phyloP scores from a whole-genome alignment of 1,139 yeast species.

The Candida gigantensis region DNA sequence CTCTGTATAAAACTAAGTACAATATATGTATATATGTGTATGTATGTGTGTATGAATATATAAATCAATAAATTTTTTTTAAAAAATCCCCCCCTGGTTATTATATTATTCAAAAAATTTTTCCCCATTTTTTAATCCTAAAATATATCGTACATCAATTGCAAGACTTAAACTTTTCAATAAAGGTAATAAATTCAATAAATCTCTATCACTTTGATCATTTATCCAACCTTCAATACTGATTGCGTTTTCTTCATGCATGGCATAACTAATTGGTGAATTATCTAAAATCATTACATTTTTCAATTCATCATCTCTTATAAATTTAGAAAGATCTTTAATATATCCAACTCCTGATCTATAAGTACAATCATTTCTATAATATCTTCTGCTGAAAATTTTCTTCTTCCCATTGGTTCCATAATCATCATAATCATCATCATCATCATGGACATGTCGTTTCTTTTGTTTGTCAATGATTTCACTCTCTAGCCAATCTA shows the following conservation, averaged over 20 bases:
- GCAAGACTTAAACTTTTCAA: slow-evolving; percentile 76
- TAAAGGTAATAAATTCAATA: slow-evolving; percentile 78
- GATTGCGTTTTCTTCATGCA: slow-evolving; percentile 85
- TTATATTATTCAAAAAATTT: slow-evolving; percentile 60
- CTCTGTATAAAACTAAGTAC: no score
- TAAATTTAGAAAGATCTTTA: slow-evolving; percentile 68
- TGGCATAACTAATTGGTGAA: slow-evolving; percentile 84
- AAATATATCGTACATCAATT: slow-evolving; percentile 81
- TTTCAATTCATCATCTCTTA: slow-evolving; percentile 57
- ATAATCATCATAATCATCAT: neutral
- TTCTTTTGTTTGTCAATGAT: slow-evolving; percentile 22
- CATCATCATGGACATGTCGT: neutral
- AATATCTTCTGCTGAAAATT: slow-evolving; percentile 61
- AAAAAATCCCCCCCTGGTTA: no score
- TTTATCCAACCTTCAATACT: slow-evolving; percentile 97
- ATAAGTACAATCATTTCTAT: slow-evolving; percentile 78
- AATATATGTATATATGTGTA: no score
- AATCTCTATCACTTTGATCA: slow-evolving; percentile 85
- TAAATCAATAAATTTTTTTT: no score
- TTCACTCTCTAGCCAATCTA: slow-evolving; percentile 71
- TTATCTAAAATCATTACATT: slow-evolving; percentile 84
- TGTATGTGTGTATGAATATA: no score
- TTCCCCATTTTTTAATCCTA: slow-evolving; percentile 80
- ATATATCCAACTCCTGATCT: slow-evolving; percentile 83
- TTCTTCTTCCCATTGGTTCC: neutral